Evolutionary conservation across 805 yeast genomes (phyloP).

Genomic region (Saccharomyces paradoxus): DNA sequence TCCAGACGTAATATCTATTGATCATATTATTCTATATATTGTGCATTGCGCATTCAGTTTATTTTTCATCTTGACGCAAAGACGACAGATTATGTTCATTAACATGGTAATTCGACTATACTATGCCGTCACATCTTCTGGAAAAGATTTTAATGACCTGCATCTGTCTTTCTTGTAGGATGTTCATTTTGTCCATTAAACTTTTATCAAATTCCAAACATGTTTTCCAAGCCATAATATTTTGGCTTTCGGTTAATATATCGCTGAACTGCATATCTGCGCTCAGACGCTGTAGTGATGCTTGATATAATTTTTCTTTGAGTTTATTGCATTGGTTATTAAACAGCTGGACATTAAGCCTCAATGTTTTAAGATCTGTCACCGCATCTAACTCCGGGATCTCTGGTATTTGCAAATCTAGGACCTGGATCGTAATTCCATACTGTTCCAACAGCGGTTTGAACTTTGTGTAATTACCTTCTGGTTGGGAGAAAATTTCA

Average conservation of each 20-base stretch:
- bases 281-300: slow-evolving; percentile 12
- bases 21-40: too few relatives aligned
- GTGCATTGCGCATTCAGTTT: too few relatives aligned
- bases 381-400: background rate
- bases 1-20: too few relatives aligned
- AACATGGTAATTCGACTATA: background rate
- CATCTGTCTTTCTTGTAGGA: slow-evolving; percentile 20
- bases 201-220: slow-evolving; percentile 16
- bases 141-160: background rate
- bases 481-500: background rate
- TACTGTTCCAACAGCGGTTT: background rate
- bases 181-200: slow-evolving; percentile 16
- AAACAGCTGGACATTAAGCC: slow-evolving; percentile 10
- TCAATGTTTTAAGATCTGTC: background rate
- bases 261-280: slow-evolving; percentile 16
- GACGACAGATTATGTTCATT: too few relatives aligned
- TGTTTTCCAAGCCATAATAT: slow-evolving; percentile 11
- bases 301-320: slow-evolving; percentile 13
- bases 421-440: background rate
- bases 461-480: background rate
- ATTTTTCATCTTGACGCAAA: too few relatives aligned
- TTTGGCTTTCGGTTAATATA: slow-evolving; percentile 17
- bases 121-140: background rate
- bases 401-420: background rate
- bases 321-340: slow-evolving; percentile 12